Conservation (phyloP, 2,329 filamentous ascomycete genomes). For the Teratosphaeria epicoccoides region DNA sequence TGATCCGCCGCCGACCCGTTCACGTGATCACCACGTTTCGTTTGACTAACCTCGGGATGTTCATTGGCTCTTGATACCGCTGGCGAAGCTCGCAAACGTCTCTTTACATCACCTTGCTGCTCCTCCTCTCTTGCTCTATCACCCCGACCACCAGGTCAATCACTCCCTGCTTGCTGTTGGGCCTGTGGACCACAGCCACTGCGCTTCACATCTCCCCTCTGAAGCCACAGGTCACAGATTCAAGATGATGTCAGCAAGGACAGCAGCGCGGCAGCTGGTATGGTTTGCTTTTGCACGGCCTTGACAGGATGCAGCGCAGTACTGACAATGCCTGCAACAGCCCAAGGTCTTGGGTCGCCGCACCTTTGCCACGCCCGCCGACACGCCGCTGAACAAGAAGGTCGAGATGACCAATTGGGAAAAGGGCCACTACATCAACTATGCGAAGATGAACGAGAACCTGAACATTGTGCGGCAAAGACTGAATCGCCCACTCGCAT, state of each 20-base stretch:
- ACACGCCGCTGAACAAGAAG: conserved; percentile 84
- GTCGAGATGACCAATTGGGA: conserved; percentile 98
- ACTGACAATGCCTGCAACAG: conserved; percentile 16
- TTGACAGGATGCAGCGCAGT: not conserved
- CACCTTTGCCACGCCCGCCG: conserved; percentile 71
- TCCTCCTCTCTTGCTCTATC: not conserved
- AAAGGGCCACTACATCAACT: conserved; percentile 95
- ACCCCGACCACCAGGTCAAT: not conserved
- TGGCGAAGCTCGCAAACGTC: not conserved
- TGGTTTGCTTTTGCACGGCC: conserved; percentile 10
- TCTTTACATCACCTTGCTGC: not conserved
- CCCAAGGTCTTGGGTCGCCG: conserved; percentile 42
- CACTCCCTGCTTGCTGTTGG: not conserved
- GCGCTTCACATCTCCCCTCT: conserved; percentile 8
- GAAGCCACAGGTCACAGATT: conserved; percentile 11
- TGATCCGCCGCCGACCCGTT: not conserved
- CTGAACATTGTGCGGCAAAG: conserved; percentile 77
- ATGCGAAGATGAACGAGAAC: conserved; percentile 98
- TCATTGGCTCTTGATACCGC: not conserved
- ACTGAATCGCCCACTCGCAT: conserved; percentile 87
- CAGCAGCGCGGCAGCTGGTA: conserved; percentile 32
- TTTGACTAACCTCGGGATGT: not conserved
- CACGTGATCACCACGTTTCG: not conserved
- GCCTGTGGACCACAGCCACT: conserved; percentile 6
- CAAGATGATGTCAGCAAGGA: conserved; percentile 29